Evolutionary conservation across 179 eudicot species (phyloP).

Genomic region (Beta macrorhiza): DNA sequence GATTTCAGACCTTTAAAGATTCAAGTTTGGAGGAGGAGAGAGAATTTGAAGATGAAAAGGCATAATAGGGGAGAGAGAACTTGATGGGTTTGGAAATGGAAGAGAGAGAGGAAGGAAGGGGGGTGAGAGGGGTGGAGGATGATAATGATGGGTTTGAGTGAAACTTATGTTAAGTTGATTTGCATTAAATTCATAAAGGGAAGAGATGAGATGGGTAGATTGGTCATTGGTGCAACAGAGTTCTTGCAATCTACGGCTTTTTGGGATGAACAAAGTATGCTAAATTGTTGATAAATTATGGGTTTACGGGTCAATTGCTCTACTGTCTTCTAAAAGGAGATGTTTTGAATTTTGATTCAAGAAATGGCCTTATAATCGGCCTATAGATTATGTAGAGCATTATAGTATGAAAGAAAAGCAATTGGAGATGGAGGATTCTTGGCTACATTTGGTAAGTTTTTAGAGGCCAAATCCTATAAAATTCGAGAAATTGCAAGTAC

Average conservation of each 20-base stretch:
- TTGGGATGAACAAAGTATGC: constrained; percentile 51
- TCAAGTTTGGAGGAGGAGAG: too few species aligned
- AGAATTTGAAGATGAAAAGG: too few species aligned
- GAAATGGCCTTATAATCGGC: constrained; percentile 75
- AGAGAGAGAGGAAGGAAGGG: too few species aligned
- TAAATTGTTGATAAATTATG: constrained; percentile 41
- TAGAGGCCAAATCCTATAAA: constrained; percentile 66
- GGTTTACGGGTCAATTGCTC: constrained; percentile 56
- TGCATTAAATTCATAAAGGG: constrained; percentile 21
- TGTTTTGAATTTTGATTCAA: constrained; percentile 39
- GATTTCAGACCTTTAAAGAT: too few species aligned
- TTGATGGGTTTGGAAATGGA: too few species aligned
- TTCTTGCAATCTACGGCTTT: constrained; percentile 54
- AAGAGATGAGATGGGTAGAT: constrained; percentile 49
- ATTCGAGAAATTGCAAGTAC: constrained; percentile 76
- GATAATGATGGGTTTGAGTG: too few species aligned
- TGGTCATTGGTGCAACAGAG: constrained; percentile 46
- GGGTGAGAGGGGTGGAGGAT: too few species aligned
- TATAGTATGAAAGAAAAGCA: constrained; percentile 67
- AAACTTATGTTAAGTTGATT: constrained; percentile 38
- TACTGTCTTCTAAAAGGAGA: constrained; percentile 63
- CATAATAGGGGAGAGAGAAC: too few species aligned
- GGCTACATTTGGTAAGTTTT: constrained; percentile 61
- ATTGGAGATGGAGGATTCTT: constrained; percentile 90
- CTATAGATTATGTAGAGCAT: constrained; percentile 48